Percentiles rank a stretch among this genome's conserved stretches.
Evolutionary conservation across 2,329 filamentous ascomycete genomes (phyloP).

Genomic region (Cytospora schulzeri): DNA sequence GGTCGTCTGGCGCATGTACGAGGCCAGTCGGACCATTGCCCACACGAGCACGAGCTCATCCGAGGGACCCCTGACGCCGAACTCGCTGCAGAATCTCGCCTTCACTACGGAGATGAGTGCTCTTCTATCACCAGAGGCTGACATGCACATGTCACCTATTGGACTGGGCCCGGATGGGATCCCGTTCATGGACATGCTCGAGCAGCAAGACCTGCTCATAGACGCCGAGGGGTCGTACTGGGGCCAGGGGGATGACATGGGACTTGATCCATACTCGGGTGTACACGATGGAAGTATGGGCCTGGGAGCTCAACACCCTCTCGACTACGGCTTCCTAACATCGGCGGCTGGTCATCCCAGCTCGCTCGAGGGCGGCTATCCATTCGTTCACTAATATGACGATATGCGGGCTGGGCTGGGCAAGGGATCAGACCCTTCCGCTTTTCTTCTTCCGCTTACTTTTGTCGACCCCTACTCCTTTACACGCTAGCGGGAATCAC

Average conservation of each 20-base stretch:
- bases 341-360: slow-evolving; percentile 34
- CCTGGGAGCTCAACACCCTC: slow-evolving; percentile 30
- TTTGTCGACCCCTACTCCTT: slow-evolving; percentile 8
- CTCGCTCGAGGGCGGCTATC: slow-evolving; percentile 42
- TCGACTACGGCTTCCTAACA: slow-evolving; percentile 44
- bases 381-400: slow-evolving; percentile 44
- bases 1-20: slow-evolving; percentile 65
- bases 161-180: slow-evolving; percentile 50
- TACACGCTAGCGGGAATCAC: slow-evolving; percentile 16
- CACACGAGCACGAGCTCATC: slow-evolving; percentile 34
- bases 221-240: slow-evolving; percentile 60
- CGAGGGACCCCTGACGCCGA: slow-evolving; percentile 18
- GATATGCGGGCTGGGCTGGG: background rate
- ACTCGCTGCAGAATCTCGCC: slow-evolving; percentile 23
- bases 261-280: slow-evolving; percentile 31
- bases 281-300: slow-evolving; percentile 39
- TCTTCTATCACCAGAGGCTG: slow-evolving; percentile 30
- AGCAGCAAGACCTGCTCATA: slow-evolving; percentile 55
- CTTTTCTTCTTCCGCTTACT: slow-evolving; percentile 10
- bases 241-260: slow-evolving; percentile 44
- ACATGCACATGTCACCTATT: slow-evolving; percentile 54
- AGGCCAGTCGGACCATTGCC: slow-evolving; percentile 49
- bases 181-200: slow-evolving; percentile 55
- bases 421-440: background rate
- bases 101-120: slow-evolving; percentile 16